Base-by-base conservation (phyloP, 371 early-diverging fungal species). In the Circinella minor region DNA sequence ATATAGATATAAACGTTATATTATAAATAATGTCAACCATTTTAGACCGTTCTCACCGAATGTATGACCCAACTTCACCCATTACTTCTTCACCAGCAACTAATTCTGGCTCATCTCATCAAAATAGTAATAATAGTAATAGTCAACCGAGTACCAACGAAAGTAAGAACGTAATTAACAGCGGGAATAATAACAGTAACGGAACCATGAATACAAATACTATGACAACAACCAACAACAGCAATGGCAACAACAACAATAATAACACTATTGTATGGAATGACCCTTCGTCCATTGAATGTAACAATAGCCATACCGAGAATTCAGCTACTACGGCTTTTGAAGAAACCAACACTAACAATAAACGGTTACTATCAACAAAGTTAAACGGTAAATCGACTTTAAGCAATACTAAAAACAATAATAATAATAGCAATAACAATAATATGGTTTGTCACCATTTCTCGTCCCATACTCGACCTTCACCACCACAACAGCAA, bases 221-320 rank as follows among this genome's bases (percentile, higher is more conserved):
- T 49, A 65, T 38, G 36, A 18, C 59, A 36, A 60, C 27, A 27
- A 55, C 18, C 70, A 62, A 60, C 71, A 1, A 48, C 64, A 46
- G 43, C 76, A 65, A 57, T 62, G 36, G 54, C 66, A 51, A 54
- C 71, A 65, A 38, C 69, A 51, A 51, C 15, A 67, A 34, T 57
- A 57, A 34, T 34, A 27, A 34, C 57, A 57, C 18, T 34, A 57
- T 5, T 27, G 36, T 34, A 57, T 57, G 57, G 57, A 57, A 57
- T 34, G 57, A 57, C 43, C 6, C 43, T 34, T 57, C 57, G 3
- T 34, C 57, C 57, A 57, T 57, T 5, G 57, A 55, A 55, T 55
- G 55, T 20, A 63, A 18, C 59, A 36, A 13, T 49, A 34, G n/a
- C 43, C 6, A 43, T 49, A 11, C 48, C 64, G 38, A 61, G 38